phyloP scores from a whole-genome alignment of 2,329 filamentous ascomycete genomes.

The Knufia petricola region DNA sequence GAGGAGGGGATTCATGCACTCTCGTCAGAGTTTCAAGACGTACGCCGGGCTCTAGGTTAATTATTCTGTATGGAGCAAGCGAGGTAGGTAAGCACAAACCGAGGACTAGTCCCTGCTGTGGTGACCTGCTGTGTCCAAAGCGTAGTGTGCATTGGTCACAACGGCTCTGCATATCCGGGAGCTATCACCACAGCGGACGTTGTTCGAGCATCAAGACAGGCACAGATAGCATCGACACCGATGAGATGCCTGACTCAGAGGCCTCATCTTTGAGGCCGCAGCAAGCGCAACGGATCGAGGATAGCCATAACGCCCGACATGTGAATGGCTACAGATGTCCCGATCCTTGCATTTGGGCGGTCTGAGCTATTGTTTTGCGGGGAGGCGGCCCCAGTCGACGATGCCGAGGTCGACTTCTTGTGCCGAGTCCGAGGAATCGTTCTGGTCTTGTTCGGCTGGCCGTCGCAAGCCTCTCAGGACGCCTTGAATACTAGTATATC shows the following conservation, averaged over 20 bases:
- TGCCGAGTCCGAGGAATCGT: background rate
- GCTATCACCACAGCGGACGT: no score
- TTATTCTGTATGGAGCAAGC: background rate
- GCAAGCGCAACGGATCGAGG: no score
- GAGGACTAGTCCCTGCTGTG: background rate
- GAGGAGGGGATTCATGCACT: background rate
- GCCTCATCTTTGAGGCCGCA: no score
- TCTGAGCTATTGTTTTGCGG: background rate
- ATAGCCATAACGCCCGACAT: no score
- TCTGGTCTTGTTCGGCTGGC: background rate
- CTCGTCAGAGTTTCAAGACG: background rate
- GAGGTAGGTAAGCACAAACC: background rate
- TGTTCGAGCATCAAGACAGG: no score
- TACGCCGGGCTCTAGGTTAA: no score
- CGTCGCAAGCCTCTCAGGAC: background rate
- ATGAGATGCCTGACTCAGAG: background rate
- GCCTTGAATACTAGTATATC: background rate
- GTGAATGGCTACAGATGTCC: background rate
- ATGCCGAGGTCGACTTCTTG: background rate
- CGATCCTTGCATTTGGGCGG: background rate
- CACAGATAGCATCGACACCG: no score
- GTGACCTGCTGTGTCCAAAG: background rate
- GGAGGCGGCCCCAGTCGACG: background rate
- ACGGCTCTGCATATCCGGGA: background rate
- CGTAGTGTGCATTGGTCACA: no score